Base-by-base conservation (phyloP, 306 rosid genomes). In the Prunus mongolica region DNA sequence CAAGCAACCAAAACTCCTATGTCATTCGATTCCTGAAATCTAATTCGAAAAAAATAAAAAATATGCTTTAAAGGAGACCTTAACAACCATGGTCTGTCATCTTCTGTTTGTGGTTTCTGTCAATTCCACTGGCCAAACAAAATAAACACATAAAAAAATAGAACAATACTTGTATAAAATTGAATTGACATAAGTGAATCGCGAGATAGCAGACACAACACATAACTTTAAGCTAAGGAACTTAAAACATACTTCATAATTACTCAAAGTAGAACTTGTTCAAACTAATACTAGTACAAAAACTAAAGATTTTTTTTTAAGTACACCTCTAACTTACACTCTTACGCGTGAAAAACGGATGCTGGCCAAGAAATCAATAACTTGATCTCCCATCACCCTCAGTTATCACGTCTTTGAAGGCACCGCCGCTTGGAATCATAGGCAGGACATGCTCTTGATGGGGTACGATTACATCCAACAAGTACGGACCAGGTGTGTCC, bases 381-480 rank as follows among this genome's bases (percentile, higher is more conserved):
- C 58, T 46, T 16, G 51, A 74, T 85, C 97, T 89, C 50, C 97
- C 98, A 84, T 95, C 96, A 45, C 97, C 96, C 34, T 92, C 96
- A 11, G 91, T 92, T 49, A 95, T 95, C 73, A 92, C 87, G 67
- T 95, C 99, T 76, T 95, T 84, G 91, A 95, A 94, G 25, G 91
- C 81, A 19, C 96, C 97, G 22, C 92, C 92, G 73, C 98, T 90
- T 0, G 97, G 97, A 77, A 95, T 95, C 98, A 92, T 95, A 0
- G 99, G 97, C 88, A 95, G 77, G 18, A 95, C 97, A 77, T 95
- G 97, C 72, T 90, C 99, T 73, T 95, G 99, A 87, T 95, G 97
- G 1, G 97, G 99, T 24, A 90, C 95, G 45, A 95, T 84, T 10
- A 92, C 98, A 69, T 93, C 96, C 77, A 91, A 83, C 72, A 95